A percentile compares a stretch with the other conserved stretches of the same genome.
phyloP scores from a whole-genome alignment of 169 alveolate genomes.

The Plasmodium knowlesi region DNA sequence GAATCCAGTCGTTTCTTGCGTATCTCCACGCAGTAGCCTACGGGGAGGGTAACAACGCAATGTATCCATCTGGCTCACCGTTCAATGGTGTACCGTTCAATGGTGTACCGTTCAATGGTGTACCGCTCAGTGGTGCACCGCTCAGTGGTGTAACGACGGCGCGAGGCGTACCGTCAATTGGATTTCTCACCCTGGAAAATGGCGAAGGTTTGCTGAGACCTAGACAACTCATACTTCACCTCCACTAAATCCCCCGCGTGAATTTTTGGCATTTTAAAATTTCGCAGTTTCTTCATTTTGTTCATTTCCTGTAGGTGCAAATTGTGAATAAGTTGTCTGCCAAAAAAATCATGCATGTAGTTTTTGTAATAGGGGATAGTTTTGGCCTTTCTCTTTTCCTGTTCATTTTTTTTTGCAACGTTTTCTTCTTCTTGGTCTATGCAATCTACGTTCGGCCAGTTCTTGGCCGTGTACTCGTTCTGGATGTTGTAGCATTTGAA shows the following conservation, averaged over 20 bases:
- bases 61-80: neutral
- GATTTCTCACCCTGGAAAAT: slow-evolving; percentile 78
- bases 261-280: slow-evolving; percentile 79
- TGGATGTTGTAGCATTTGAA: slow-evolving; percentile 67
- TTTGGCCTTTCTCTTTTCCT: slow-evolving; percentile 18
- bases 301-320: slow-evolving; percentile 81
- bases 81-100: too few species aligned
- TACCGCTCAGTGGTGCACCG: neutral
- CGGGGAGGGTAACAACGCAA: neutral
- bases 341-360: slow-evolving; percentile 68
- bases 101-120: neutral
- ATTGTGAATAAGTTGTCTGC: slow-evolving; percentile 81
- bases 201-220: slow-evolving; percentile 88
- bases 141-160: neutral
- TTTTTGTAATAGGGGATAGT: slow-evolving; percentile 71
- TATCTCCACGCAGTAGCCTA: slow-evolving; percentile 86
- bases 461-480: slow-evolving; percentile 59
- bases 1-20: slow-evolving; percentile 83
- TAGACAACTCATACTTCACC: slow-evolving; percentile 85
- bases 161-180: neutral
- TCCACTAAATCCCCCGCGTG: slow-evolving; percentile 84
- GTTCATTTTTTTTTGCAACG: slow-evolving; percentile 5
- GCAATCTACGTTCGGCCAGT: slow-evolving; percentile 69
- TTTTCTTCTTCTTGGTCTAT: slow-evolving; percentile 56
- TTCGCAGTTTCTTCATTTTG: slow-evolving; percentile 80